phyloP scores from a whole-genome alignment of 129 eudicot genomes.

The Pseudognaphalium luteoalbum region DNA sequence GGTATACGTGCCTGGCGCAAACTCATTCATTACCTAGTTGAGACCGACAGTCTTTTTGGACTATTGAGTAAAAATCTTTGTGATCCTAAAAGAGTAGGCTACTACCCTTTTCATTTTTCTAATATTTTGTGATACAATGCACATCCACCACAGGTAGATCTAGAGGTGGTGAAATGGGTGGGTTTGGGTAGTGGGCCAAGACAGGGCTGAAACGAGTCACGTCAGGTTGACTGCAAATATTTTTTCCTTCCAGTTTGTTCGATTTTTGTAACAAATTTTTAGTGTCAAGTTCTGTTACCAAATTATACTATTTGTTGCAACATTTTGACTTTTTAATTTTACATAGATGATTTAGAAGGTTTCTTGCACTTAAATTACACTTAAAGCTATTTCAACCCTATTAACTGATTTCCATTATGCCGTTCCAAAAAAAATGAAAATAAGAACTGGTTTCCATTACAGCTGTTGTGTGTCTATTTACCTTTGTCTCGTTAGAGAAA shows the following conservation, averaged over 20 bases:
- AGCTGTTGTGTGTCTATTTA: background rate
- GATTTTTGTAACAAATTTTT: background rate
- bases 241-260: background rate
- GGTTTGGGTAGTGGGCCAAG: background rate
- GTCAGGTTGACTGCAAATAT: background rate
- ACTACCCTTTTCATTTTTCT: slow-evolving; percentile 23
- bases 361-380: background rate
- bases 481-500: background rate
- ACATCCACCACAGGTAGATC: background rate
- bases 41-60: slow-evolving; percentile 78
- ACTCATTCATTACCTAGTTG: slow-evolving; percentile 74
- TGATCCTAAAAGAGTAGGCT: slow-evolving; percentile 64
- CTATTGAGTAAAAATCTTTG: slow-evolving; percentile 52
- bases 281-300: background rate
- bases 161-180: background rate
- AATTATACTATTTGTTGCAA: background rate
- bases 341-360: background rate
- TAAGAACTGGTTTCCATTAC: background rate
- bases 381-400: background rate
- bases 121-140: background rate
- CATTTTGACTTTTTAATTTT: background rate
- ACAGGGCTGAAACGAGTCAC: background rate
- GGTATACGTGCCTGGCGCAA: slow-evolving; percentile 94
- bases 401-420: background rate
- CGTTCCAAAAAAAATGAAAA: too few species aligned